Conservation (phyloP, 1,284 basidiomycete species). For the Leccinum subrobustum region DNA sequence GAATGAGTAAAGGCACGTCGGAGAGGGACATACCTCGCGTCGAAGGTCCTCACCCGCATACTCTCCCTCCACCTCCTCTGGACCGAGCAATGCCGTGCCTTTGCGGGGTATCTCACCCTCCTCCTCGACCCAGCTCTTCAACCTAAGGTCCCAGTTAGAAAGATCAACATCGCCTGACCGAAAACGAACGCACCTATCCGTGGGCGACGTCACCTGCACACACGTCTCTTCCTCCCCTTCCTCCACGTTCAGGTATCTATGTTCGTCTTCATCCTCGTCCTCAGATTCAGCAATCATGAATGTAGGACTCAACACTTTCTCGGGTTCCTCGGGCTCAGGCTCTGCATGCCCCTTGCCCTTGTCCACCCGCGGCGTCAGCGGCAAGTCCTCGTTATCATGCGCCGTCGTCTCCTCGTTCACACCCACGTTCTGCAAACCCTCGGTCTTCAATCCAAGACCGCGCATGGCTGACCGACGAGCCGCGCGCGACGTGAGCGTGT, state of each 20-base stretch:
- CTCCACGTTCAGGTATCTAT: constrained; percentile 33
- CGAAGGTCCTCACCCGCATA: no score
- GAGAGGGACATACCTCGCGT: no score
- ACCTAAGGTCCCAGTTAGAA: constrained; percentile 39
- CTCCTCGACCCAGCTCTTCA: constrained; percentile 21
- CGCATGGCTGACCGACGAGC: constrained; percentile 38
- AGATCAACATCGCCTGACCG: background rate
- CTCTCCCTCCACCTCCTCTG: no score
- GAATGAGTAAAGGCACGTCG: no score
- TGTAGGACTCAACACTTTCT: constrained; percentile 70
- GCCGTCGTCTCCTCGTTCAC: background rate
- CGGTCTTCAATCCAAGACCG: constrained; percentile 47
- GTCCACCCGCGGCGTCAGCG: constrained; percentile 62
- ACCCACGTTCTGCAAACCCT: constrained; percentile 8
- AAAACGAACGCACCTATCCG: constrained; percentile 49
- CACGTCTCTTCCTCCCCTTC: constrained; percentile 31
- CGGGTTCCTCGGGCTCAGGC: constrained; percentile 62
- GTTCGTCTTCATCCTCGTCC: constrained; percentile 42
- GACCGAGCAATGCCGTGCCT: no score
- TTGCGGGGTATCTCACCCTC: no score
- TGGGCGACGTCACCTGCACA: constrained; percentile 46
- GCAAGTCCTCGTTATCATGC: constrained; percentile 35
- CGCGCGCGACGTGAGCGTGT: constrained; percentile 38
- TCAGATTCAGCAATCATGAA: constrained; percentile 66
- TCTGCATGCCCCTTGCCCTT: constrained; percentile 73